Percentiles rank a stretch among this genome's conserved stretches.
Conservation (phyloP, 768 basidiomycete species). For the Kockovaella imperatae region DNA sequence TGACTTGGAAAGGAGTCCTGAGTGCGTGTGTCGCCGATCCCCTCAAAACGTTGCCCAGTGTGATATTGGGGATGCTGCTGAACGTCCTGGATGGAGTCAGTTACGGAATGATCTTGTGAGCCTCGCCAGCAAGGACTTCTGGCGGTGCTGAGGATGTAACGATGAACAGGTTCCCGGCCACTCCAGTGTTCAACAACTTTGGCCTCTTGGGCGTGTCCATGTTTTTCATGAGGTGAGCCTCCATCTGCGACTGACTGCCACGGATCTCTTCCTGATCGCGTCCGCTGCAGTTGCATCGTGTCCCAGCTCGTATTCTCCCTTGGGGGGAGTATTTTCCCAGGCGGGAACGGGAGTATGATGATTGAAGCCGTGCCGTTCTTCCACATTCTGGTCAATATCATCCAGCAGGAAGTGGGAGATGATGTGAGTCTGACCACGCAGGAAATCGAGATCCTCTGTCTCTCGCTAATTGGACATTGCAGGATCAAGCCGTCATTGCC, state of each 20-base stretch:
- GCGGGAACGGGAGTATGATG: slow-evolving; percentile 57
- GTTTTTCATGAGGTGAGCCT: slow-evolving; percentile 73
- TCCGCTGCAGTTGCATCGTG: slow-evolving; percentile 55
- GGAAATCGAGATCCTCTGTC: background rate
- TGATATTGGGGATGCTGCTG: slow-evolving; percentile 70
- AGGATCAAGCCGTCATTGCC: slow-evolving; percentile 63
- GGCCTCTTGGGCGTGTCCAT: slow-evolving; percentile 88
- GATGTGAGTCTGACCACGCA: slow-evolving; percentile 44
- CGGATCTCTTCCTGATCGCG: slow-evolving; percentile 3
- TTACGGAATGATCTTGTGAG: slow-evolving; percentile 68
- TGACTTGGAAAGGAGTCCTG: slow-evolving; percentile 30
- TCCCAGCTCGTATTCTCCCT: slow-evolving; percentile 76
- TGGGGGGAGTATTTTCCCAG: slow-evolving; percentile 77
- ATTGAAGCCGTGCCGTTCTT: slow-evolving; percentile 98
- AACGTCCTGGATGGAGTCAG: slow-evolving; percentile 92
- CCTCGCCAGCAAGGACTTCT: background rate
- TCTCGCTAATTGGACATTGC: background rate
- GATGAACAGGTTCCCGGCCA: slow-evolving; percentile 65
- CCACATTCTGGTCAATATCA: slow-evolving; percentile 76
- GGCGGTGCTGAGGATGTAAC: background rate
- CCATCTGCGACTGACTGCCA: slow-evolving; percentile 3
- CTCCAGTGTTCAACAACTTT: slow-evolving; percentile 67
- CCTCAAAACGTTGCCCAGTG: slow-evolving; percentile 59
- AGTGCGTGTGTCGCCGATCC: slow-evolving; percentile 33
- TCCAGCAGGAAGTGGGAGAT: slow-evolving; percentile 64